Evolutionary conservation across 1,284 basidiomycete genomes (phyloP), one percentile per base, ranked within the genome.

Genomic region (Ceratorhiza oryzae-sativae): DNA sequence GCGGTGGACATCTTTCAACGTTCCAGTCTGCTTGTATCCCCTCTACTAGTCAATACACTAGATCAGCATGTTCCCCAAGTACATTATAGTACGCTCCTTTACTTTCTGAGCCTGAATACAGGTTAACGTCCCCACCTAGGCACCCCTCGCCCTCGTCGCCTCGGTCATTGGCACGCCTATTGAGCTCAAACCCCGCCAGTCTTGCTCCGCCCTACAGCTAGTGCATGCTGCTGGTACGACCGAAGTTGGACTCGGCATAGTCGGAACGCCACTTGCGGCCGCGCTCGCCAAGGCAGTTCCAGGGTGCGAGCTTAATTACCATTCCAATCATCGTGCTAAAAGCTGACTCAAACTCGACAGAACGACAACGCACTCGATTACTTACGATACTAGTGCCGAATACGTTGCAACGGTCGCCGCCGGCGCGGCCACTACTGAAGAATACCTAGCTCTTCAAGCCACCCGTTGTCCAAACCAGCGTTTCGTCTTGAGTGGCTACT

Each of bases 401-500:
- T 68, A 68, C 39, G 23, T 56, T 8, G 51, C 32, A 6, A 68
- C 63, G 2, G 63, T 68, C 5, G 20, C 32, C 34, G 63, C 49
- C 3, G 63, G 63, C 36, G 63, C 63, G 1, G 23, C 49, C 25
- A 68, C 32, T 9, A 68, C 63, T 10, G 51, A 49, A 9, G 20
- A 15, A 36, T 68, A 68, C 39, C 32, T 68, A 30, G 25, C 34
- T 13, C 20, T 49, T 6, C 63, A 68, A 27, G 0, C 51, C 13
- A 9, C 51, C 25, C 25, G 27, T 25, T 67, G 63, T 36, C 63
- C 63, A 4, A 53, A 55, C 15, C 63, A 67, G 25, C 48, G 48
- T 6, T 67, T 53, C 13, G 53, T 55, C 3, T 15, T 55, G 49
- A 68, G 63, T 25, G 63, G 63, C 27, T 68, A 68, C 51, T 68